Base-by-base conservation (phyloP, 2,329 filamentous ascomycete genomes). In the Paecilomyces niveus region DNA sequence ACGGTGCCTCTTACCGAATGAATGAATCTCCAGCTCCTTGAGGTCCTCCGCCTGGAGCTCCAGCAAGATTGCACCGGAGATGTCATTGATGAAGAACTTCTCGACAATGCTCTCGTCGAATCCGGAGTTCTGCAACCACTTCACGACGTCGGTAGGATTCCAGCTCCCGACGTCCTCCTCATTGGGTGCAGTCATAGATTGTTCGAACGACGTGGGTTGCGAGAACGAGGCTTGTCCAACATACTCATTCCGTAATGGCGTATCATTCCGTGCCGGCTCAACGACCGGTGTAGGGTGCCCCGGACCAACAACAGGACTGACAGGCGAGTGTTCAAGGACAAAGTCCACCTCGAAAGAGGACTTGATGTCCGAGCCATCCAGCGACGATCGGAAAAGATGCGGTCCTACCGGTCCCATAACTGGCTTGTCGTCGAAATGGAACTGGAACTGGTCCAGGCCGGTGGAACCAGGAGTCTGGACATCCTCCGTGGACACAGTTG, bases 21-120 rank as follows among this genome's bases (percentile, higher is more conserved):
- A 87, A 53, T 77, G 74, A 53, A 87, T 86, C 55, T 82, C 83
- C 11, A 87, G 75, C 66, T 87, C 85, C 65, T 85, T 86, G 33
- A 87, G 73, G 60, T 87, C 92, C 63, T 96, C 91, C 65, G 93
- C 92, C 70, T 96, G 92, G 51, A 99, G 79, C n/a, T 93, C 92
- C 56, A 96, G 86, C 21, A 97, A 79, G 58, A 97, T 90, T 3
- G 86, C 82, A 13, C 93, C 93, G 26, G 88, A 91, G 72, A 99
- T 97, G 70, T 99, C 93, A 72, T 99, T 95, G 67, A 89, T 84
- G 61, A 92, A 83, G 68, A 99, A 97, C 65, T 89, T 90, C 68
- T 95, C 87, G 10, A 94, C 87, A 55, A 93, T 82, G 6, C 82
- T 78, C 55, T 85, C 78, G 71, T 96, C 92, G 70, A 96, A 86